A percentile compares a stretch with the other conserved stretches of the same genome.
Evolutionary conservation across 192 early-diverging fungal species (phyloP).

Genomic region (Entomortierella beljakovae): DNA sequence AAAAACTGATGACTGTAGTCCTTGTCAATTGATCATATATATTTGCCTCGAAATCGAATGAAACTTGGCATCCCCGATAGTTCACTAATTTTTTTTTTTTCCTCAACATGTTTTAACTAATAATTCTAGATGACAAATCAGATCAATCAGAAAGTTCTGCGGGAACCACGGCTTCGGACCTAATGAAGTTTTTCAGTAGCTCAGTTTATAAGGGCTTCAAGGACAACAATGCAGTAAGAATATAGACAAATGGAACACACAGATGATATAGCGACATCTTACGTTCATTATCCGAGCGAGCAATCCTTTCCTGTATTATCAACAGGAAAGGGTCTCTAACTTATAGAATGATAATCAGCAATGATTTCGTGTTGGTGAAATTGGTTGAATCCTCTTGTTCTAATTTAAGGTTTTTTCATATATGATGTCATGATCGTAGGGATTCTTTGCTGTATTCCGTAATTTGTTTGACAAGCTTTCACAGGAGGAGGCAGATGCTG

Average conservation of each 20-base stretch:
- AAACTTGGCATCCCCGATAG: background rate
- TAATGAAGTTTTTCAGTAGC: constrained; percentile 87
- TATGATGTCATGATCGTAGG: constrained; percentile 48
- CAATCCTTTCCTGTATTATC: no score
- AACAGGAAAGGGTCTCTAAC: no score
- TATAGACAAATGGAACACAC: no score
- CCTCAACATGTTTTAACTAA: background rate
- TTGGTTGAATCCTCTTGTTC: no score
- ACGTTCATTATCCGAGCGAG: no score
- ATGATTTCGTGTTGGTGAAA: no score
- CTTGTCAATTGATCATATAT: background rate
- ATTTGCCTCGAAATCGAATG: no score
- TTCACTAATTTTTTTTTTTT: background rate
- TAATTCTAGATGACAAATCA: constrained; percentile 59
- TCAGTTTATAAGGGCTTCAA: constrained; percentile 79
- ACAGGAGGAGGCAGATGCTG: constrained; percentile 82
- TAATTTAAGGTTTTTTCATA: background rate
- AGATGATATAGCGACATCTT: no score
- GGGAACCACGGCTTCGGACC: constrained; percentile 68
- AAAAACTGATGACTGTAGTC: constrained; percentile 16
- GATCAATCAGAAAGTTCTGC: constrained; percentile 61
- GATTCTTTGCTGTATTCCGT: constrained; percentile 87
- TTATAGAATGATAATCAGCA: no score
- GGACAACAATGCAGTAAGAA: constrained; percentile 66
- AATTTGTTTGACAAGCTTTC: constrained; percentile 82